Evolutionary conservation across 1,284 basidiomycete genomes (phyloP), one percentile per base, ranked within the genome.

Genomic region (Cutaneotrichosporon sp.): DNA sequence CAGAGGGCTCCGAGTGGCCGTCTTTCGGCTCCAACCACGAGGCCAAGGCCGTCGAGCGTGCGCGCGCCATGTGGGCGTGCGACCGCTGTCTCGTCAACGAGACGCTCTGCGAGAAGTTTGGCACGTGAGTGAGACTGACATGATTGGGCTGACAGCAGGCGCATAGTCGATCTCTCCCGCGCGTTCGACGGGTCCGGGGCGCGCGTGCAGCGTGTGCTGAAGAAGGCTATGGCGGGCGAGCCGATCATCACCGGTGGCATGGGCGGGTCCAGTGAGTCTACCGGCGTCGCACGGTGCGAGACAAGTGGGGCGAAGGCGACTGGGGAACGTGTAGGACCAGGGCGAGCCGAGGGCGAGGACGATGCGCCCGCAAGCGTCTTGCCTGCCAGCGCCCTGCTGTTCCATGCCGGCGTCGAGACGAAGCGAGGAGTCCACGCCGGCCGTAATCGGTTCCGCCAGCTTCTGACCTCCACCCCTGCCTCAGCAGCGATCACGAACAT

Each of bases 211-310:
- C 84, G 89, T 51, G 87, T 95, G 24, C 82, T 97, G 50, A 88
- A 89, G 73, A 88, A 90, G 74, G 94, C 92, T 3, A 82, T 97
- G 73, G 83, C 88, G 2, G 94, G 93, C 5, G 84, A 89, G 64
- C 92, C 93, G 1, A 86, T 97, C 25, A 95, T 93, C 9, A 92
- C 97, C 69, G 92, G 90, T 70, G 85, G 97, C 38, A 77, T 97
- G 29, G 94, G 94, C 49, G 92, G 94, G 7, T 50, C 47, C 14
- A 50, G 47, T 50, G 27, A 93, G 90, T 67, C 92, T 97, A 38
- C 93, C 92, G 50, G 87, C 92, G 14, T 97, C 34, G n/a, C n/a
- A n/a, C n/a, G n/a, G n/a, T n/a, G n/a, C n/a, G n/a, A n/a, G n/a
- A n/a, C n/a, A n/a, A n/a, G n/a, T n/a, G n/a, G n/a, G n/a, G n/a